phyloP scores from a whole-genome alignment of 441 rosid genomes.

The Adansonia grandidieri region DNA sequence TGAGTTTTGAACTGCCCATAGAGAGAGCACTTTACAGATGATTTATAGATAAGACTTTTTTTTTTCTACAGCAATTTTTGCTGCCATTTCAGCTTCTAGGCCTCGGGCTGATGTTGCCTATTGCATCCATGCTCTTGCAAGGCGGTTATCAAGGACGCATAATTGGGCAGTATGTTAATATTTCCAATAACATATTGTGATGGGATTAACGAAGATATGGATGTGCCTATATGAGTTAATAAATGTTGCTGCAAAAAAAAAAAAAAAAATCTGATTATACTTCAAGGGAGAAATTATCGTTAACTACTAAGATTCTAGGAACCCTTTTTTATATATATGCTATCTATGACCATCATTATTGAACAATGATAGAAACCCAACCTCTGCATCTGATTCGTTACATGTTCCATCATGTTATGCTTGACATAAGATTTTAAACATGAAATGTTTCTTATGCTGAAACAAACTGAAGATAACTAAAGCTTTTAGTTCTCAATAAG shows the following conservation, averaged over 20 bases:
- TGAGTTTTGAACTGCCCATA: constrained; percentile 13
- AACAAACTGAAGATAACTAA: background rate
- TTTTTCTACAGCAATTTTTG: constrained; percentile 72
- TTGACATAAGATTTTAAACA: background rate
- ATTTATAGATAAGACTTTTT: constrained; percentile 21
- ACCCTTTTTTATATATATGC: background rate
- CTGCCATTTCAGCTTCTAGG: constrained; percentile 90
- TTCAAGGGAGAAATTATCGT: background rate
- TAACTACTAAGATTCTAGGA: background rate
- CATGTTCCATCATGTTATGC: background rate
- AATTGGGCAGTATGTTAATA: constrained; percentile 83
- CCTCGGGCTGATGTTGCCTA: constrained; percentile 99
- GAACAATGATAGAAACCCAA: background rate
- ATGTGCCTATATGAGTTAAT: background rate
- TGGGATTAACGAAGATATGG: background rate
- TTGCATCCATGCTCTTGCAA: constrained; percentile 87
- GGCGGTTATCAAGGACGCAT: constrained; percentile 82
- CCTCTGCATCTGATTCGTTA: background rate
- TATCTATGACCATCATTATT: background rate
- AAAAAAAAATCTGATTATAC: background rate
- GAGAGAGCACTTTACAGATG: background rate
- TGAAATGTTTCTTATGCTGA: background rate
- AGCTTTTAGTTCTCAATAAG: constrained; percentile 1
- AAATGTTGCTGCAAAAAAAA: background rate
- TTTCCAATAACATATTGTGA: background rate